Conservation (phyloP, 768 basidiomycete genomes). For the Auricularia auricula-judae region DNA sequence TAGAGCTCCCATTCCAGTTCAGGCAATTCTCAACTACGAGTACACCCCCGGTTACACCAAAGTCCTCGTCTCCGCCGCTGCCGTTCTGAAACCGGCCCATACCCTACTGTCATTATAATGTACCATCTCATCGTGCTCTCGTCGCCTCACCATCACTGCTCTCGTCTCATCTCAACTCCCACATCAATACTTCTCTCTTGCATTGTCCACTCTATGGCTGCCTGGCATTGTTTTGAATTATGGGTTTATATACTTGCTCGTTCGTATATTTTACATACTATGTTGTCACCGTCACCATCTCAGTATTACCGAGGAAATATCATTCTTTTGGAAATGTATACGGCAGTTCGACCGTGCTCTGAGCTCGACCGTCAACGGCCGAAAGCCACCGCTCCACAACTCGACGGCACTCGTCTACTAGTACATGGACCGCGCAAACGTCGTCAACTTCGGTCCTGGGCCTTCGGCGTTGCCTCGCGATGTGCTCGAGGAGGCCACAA, state of each 20-base stretch:
- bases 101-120: not conserved
- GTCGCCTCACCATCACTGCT: not conserved
- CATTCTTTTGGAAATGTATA: too few relatives aligned
- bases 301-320: too few relatives aligned
- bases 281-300: too few relatives aligned
- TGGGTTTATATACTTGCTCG: too few relatives aligned
- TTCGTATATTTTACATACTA: too few relatives aligned
- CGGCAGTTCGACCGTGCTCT: too few relatives aligned
- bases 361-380: not conserved
- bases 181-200: too few relatives aligned
- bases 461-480: conserved; percentile 85
- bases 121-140: not conserved
- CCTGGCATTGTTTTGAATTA: too few relatives aligned
- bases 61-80: not conserved
- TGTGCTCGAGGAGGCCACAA: conserved; percentile 73
- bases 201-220: too few relatives aligned
- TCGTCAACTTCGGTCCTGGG: conserved; percentile 88
- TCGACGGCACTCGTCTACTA: not conserved
- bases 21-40: not conserved
- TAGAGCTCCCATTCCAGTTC: not conserved
- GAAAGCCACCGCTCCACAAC: not conserved
- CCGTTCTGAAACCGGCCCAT: not conserved
- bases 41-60: not conserved
- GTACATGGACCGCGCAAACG: conserved; percentile 30
- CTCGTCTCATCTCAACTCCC: not conserved